These are phyloP conservation scores for Teunomyces lycoperdinae DNA, from an alignment of 805 yeast species.

Conservation along the genomic window DNA sequence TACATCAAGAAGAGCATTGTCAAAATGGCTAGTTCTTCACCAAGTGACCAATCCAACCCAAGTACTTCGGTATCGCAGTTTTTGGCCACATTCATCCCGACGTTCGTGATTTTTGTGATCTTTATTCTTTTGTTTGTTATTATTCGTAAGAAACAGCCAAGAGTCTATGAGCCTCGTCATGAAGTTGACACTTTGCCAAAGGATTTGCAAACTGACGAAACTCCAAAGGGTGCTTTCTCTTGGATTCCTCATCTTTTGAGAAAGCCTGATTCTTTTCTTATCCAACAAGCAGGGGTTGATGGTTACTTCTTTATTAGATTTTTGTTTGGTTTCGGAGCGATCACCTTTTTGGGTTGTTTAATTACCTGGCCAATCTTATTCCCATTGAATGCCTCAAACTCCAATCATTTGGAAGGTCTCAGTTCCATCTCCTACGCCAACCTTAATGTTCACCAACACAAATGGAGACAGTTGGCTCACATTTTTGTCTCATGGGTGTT, in stretches of 20 bases:
- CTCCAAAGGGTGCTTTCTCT: conserved; percentile 43
- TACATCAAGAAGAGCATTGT: neutral
- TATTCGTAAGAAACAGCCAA: conserved; percentile 40
- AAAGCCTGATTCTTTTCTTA: conserved; percentile 57
- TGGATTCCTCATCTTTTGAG: conserved; percentile 55
- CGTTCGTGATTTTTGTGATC: conserved; percentile 39
- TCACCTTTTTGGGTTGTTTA: conserved; percentile 53
- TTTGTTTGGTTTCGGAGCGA: conserved; percentile 50
- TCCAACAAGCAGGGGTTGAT: conserved; percentile 72
- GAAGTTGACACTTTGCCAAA: conserved; percentile 45
- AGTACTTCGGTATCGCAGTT: conserved; percentile 48
- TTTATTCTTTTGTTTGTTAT: conserved; percentile 38
- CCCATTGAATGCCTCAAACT: conserved; percentile 74
- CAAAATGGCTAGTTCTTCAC: conserved; percentile 1
- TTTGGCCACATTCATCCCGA: conserved; percentile 46
- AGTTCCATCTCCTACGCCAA: conserved; percentile 64
- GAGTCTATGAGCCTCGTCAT: conserved; percentile 55
- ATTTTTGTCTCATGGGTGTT: conserved; percentile 73
- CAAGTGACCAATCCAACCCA: conserved; percentile 1
- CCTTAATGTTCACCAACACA: conserved; percentile 41
- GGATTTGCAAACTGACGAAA: conserved; percentile 41
- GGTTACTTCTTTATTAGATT: conserved; percentile 75
- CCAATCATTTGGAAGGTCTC: conserved; percentile 54
- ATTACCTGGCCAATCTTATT: conserved; percentile 66
- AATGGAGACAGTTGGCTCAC: conserved; percentile 69